phyloP scores from a whole-genome alignment of 768 basidiomycete genomes.

The Phallus indusiatus region DNA sequence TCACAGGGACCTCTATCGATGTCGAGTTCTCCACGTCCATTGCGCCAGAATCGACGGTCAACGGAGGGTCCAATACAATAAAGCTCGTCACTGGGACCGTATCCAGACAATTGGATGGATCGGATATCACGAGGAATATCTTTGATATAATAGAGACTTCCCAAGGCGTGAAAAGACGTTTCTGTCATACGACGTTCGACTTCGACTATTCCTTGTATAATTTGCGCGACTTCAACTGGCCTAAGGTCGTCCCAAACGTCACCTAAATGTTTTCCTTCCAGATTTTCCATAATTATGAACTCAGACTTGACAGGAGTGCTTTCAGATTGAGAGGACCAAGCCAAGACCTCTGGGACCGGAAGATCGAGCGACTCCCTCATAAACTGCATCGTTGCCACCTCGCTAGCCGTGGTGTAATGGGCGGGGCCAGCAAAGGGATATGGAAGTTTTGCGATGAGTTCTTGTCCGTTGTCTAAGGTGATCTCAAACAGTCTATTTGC shows the following conservation, averaged over 20 bases:
- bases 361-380: slow-evolving; percentile 18
- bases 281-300: slow-evolving; percentile 28
- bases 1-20: slow-evolving; percentile 26
- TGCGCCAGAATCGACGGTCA: slow-evolving; percentile 22
- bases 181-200: slow-evolving; percentile 16
- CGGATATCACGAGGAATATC: slow-evolving; percentile 13
- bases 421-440: slow-evolving; percentile 20
- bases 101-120: slow-evolving; percentile 3
- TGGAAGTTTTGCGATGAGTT: slow-evolving; percentile 15
- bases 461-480: slow-evolving; percentile 11
- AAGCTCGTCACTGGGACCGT: slow-evolving; percentile 13
- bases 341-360: slow-evolving; percentile 21
- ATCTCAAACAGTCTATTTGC: slow-evolving; percentile 17
- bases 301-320: slow-evolving; percentile 22
- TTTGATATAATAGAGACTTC: slow-evolving; percentile 27
- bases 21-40: slow-evolving; percentile 18
- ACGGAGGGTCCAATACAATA: slow-evolving; percentile 24
- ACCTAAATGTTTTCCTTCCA: slow-evolving; percentile 16
- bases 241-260: slow-evolving; percentile 13
- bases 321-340: slow-evolving; percentile 20
- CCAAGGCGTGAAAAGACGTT: slow-evolving; percentile 22
- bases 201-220: slow-evolving; percentile 16
- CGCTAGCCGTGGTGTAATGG: slow-evolving; percentile 25
- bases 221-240: background rate
- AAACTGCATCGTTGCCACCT: slow-evolving; percentile 29